Evolutionary conservation across 441 rosid genomes (phyloP), one percentile per base, ranked within the genome.

Genomic region (Gossypium davidsonii): DNA sequence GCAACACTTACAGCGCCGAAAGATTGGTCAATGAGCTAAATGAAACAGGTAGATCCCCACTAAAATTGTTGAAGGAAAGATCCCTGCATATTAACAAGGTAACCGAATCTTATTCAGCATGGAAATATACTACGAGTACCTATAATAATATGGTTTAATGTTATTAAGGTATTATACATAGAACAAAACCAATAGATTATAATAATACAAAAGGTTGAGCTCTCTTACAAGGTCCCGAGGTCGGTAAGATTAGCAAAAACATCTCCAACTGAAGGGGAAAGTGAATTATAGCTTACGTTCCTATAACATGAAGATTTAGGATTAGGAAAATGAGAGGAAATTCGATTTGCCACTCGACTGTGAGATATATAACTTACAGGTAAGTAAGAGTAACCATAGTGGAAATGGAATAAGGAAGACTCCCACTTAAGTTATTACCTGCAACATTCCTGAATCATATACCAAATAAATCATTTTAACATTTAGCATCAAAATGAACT

Each of bases 371-470:
- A 66, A 86, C 99, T 85, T 79, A 95, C 99, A 95, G 74, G 79
- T 83, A 89, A 44, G 85, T 78, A 70, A 95, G 94, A 74, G 91
- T 84, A 74, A 67, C 72, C 97, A 89, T 95, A 70, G 37, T 81
- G 73, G 90, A 85, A 74, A 95, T 53, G 73, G 99, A 95, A 79
- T 90, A 95, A 1, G 99, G 99, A 80, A 93, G 94, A 83, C 85
- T 88, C 72, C 97, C 97, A 64, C 79, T 90, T 2, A 95, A 52
- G 80, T 91, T 95, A 82, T 95, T 95, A 56, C 84, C 75, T 8
- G 97, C 97, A 63, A 95, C 89, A 81, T 95, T 93, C 77, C 99
- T 95, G 86, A 87, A 85, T 73, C 23, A 66, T 51, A 23, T 2
- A 53, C 77, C 18, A 6, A 74, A 71, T 62, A 34, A 23, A 31